These are phyloP conservation scores for Beauveria bassiana DNA, from an alignment of 2,329 filamentous ascomycete species.

Conservation along the genomic window DNA sequence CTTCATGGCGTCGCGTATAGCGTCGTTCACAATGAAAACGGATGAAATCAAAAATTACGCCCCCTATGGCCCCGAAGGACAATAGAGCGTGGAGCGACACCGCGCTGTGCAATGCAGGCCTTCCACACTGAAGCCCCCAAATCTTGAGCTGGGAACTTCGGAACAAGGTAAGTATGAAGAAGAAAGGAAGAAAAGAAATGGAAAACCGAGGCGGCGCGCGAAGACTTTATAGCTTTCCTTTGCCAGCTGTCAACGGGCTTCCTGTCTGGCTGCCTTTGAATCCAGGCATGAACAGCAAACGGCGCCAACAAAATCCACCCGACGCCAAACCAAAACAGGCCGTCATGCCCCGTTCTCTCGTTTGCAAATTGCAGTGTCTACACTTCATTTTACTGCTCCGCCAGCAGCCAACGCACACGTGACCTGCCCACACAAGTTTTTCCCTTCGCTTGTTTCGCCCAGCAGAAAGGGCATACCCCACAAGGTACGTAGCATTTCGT, in stretches of 20 bases:
- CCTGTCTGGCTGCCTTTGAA: conserved; percentile 18
- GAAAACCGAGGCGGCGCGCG: conserved; percentile 9
- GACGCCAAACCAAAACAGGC: conserved; percentile 4
- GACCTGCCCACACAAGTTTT: conserved; percentile 17
- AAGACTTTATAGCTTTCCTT: conserved; percentile 26
- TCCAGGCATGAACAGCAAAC: conserved; percentile 11
- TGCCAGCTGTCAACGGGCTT: neutral
- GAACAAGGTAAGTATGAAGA: conserved; percentile 50
- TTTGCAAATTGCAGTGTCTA: neutral
- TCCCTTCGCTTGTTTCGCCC: conserved; percentile 13
- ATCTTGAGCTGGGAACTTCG: conserved; percentile 38
- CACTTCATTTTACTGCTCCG: neutral
- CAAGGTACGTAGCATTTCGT: conserved; percentile 26
- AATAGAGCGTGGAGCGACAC: conserved; percentile 41
- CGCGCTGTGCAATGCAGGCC: conserved; percentile 51
- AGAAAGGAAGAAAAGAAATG: conserved; percentile 24
- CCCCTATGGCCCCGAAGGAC: conserved; percentile 47
- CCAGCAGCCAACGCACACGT: conserved; percentile 12
- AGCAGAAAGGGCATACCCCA: conserved; percentile 19
- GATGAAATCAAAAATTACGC: conserved; percentile 45
- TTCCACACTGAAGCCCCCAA: conserved; percentile 33
- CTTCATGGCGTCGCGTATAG: conserved; percentile 34
- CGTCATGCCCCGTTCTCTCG: neutral
- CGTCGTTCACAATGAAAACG: conserved; percentile 38
- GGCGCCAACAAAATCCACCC: conserved; percentile 7